Percentiles rank a stretch among this genome's conserved stretches.
Conservation (phyloP, 148 eudicot genomes). For the Rhododendron ferrugineum region DNA sequence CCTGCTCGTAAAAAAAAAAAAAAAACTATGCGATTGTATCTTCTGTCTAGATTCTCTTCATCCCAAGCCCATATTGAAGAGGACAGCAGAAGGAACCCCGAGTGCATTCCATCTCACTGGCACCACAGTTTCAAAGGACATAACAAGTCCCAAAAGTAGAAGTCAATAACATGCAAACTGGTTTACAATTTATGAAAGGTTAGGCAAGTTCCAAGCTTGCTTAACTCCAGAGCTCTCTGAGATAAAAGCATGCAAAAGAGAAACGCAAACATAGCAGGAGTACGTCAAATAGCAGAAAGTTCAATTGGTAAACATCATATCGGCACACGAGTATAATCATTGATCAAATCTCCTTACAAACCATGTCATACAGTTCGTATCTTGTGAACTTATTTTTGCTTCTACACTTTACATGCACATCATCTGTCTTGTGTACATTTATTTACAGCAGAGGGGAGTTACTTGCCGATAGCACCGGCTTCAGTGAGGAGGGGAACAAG, state of each 20-base stretch:
- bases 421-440: not conserved
- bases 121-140: not conserved
- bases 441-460: slow-evolving; percentile 12
- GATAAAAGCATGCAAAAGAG: not conserved
- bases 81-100: not conserved
- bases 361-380: not conserved
- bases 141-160: not conserved
- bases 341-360: not conserved
- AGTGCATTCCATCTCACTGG: not conserved
- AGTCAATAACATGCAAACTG: not conserved
- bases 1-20: not conserved
- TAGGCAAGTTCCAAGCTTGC: not conserved
- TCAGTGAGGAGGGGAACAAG: slow-evolving; percentile 60
- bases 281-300: not conserved
- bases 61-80: not conserved
- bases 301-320: not conserved
- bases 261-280: not conserved
- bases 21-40: no score
- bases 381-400: not conserved
- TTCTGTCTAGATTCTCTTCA: not conserved
- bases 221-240: not conserved
- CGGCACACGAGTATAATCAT: not conserved
- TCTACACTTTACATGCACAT: not conserved
- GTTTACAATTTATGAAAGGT: not conserved
- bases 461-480: slow-evolving; percentile 43